Evolutionary conservation across 176 grass and related monocot species (phyloP), one percentile per base, ranked within the genome.

Genomic region (Chloris gayana): DNA sequence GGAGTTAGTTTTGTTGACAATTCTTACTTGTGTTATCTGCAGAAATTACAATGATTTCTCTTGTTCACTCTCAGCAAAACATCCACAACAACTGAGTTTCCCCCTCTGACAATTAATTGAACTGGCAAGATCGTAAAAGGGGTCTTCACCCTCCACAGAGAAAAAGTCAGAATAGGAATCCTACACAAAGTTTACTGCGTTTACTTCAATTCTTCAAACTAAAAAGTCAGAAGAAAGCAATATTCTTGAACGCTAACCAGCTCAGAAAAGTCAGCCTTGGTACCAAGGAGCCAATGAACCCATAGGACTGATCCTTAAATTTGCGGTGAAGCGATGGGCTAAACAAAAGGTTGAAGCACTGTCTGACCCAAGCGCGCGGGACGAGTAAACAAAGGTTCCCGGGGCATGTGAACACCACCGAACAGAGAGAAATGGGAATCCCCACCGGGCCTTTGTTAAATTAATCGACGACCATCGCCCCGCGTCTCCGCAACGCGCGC

Each of bases 391-490:
- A 83, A 73, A 78, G 22, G 5, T 58, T 74, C 7, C 80, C 67
- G 62, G 60, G 29, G 29, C 70, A 64, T 82, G 87, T 76, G 82
- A 89, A 70, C 71, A 0, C 87, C 82, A 71, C 71, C 11, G 5
- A 44, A 66, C 19, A 33, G 8, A 35, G 18, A 42, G 31, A 67
- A 46, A 51, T 27, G 27, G 27, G 42, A 74, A 78, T 59, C 68
- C 53, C 57, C 24, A 3, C 75, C 9, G 31, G 45, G 77, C n/a
- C 65, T 57, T 88, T 10, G 41, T 44, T 85, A 64, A 80, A 84
- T 39, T 76, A 89, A 75, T 46, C 62, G 7, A 57, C 53, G 87
- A 53, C 75, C 35, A 25, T 68, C 82, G 37, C 64, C 73, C 73
- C 27, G 29, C 63, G 22, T 58, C 58, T 69, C 85, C 63, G 37